Base-by-base conservation (phyloP, 2,329 filamentous ascomycete species). In the Neophaeococcomyces aloes region DNA sequence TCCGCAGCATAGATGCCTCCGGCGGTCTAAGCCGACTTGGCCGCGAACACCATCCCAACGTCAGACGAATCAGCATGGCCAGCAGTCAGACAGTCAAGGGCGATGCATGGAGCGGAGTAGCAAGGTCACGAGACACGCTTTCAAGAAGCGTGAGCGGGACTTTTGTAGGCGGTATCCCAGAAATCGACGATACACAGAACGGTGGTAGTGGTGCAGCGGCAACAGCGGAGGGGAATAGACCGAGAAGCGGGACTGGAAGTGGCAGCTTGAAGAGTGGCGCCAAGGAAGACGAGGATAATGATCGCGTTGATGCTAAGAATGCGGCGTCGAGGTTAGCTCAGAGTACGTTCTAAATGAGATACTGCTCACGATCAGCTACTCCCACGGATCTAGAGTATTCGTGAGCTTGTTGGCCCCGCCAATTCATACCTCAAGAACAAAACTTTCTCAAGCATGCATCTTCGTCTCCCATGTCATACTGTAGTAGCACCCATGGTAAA, bases 71-170 rank as follows among this genome's bases (percentile, higher is more conserved):
- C 19, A 89, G 79, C 62, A 66, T 95, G 53, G 84, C 85, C 13
- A 84, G 85, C 36, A 91, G 84, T 57, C 91, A 98, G 65, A 91
- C 91, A 0, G 89, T 91, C 38, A 94, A 94, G 67, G 91, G 91
- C n/a, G 91, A 98, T 63, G 83, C 91, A 13, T 98, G 91, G 91
- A 94, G 86, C 57, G 91, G 91, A 46, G 87, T 95, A 21, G 86
- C 88, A 29, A 76, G 91, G 49, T 76, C 85, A 44, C 79, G 81
- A 23, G 86, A 94, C 55, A 81, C 79, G n/a, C 65, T 86, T 44
- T 82, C 76, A 57, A 75, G 87, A 55, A 88, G 81, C 59, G 73
- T 88, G 52, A 86, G 83, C 44, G 79, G 82, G 37, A 49, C 44
- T 17, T 48, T 53, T 18, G 75, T 80, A 50, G 69, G 75, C n/a